These are phyloP conservation scores for Yamadazyma sp. DNA, from an alignment of 805 yeast genomes.

Conservation along the genomic window DNA sequence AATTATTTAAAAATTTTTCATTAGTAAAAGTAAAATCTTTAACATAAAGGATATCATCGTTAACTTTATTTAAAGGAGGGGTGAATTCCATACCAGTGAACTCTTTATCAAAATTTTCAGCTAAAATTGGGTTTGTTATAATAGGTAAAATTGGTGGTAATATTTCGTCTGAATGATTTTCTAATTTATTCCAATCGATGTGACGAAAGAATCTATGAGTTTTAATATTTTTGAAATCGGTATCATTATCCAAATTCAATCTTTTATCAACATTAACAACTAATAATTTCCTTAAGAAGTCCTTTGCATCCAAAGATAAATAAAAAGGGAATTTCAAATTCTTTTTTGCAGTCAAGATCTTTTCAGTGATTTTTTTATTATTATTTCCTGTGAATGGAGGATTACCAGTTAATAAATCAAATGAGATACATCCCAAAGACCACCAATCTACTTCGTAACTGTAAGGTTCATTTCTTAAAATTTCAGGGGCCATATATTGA, in stretches of 20 bases:
- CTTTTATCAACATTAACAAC: slow-evolving; percentile 36
- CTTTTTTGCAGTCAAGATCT: slow-evolving; percentile 30
- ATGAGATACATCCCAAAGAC: slow-evolving; percentile 45
- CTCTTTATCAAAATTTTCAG: slow-evolving; percentile 43
- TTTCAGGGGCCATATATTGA: slow-evolving; percentile 48
- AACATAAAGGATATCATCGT: slow-evolving; percentile 34
- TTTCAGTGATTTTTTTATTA: slow-evolving; percentile 37
- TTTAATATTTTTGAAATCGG: slow-evolving; percentile 29
- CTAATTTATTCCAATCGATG: slow-evolving; percentile 35
- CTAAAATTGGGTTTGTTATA: slow-evolving; percentile 42
- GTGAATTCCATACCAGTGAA: slow-evolving; percentile 40
- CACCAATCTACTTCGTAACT: slow-evolving; percentile 47
- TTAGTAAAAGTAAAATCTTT: slow-evolving; percentile 42
- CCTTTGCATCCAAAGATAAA: slow-evolving; percentile 40
- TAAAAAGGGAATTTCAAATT: slow-evolving; percentile 38
- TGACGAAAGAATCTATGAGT: slow-evolving; percentile 38
- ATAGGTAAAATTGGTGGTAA: slow-evolving; percentile 43
- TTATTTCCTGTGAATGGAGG: slow-evolving; percentile 46
- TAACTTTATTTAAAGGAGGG: slow-evolving; percentile 23
- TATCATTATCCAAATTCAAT: slow-evolving; percentile 31
- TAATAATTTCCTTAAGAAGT: slow-evolving; percentile 35
- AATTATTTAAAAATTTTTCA: slow-evolving; percentile 28
- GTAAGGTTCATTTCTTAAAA: slow-evolving; percentile 38
- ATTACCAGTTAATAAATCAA: slow-evolving; percentile 41
- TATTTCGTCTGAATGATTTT: slow-evolving; percentile 13